Percentiles rank a stretch among this genome's conserved stretches.
Conservation (phyloP, 345 rosid species). For the Citrus australasica region DNA sequence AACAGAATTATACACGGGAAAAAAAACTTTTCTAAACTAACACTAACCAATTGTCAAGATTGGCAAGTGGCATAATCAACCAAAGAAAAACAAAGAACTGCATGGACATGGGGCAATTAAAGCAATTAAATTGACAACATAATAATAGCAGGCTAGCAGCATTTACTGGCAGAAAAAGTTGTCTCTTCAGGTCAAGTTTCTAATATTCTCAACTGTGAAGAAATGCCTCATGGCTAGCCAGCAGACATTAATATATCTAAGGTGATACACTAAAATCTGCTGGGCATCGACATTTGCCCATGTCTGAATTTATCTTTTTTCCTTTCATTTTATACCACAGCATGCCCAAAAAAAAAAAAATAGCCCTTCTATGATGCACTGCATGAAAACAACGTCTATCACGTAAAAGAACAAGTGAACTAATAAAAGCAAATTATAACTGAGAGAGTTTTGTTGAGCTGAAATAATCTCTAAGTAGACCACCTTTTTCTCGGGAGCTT, state of each 20-base stretch:
- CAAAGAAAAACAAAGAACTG: background rate
- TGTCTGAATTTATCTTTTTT: background rate
- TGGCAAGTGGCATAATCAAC: background rate
- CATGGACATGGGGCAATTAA: background rate
- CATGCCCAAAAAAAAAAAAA: background rate
- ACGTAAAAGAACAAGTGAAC: background rate
- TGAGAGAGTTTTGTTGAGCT: background rate
- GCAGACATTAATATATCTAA: background rate
- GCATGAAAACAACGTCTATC: background rate
- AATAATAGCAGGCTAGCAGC: background rate
- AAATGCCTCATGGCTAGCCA: background rate
- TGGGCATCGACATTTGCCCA: background rate
- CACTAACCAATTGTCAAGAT: background rate
- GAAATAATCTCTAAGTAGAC: background rate
- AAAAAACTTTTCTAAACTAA: background rate
- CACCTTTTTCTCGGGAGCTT: slow-evolving; percentile 89
- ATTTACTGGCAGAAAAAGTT: background rate
- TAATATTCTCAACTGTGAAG: background rate
- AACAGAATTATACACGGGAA: background rate
- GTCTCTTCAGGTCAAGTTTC: background rate
- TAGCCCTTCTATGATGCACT: background rate
- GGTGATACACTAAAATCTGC: background rate
- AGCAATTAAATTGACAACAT: background rate
- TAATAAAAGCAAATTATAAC: slow-evolving; percentile 3
- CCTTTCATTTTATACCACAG: background rate